phyloP scores from a whole-genome alignment of 768 basidiomycete species.

The Boletus insuetus region DNA sequence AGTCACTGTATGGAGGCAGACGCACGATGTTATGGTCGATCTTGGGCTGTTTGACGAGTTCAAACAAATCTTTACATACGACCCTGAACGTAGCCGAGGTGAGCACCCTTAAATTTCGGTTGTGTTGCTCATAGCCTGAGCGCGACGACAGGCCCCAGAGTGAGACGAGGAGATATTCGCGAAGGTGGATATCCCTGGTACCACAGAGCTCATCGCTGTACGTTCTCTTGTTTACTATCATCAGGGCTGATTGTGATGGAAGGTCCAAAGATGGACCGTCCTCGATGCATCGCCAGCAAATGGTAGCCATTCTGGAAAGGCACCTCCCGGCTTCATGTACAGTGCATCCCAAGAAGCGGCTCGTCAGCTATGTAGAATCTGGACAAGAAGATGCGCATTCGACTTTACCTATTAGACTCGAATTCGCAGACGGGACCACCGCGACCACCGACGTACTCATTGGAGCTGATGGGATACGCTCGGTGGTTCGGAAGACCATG shows the following conservation, averaged over 20 bases:
- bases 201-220: constrained; percentile 23
- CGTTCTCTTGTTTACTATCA: not conserved
- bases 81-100: constrained; percentile 16
- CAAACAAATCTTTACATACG: constrained; percentile 9
- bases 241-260: not conserved
- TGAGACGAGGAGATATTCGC: constrained; percentile 29
- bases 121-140: not conserved
- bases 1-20: constrained; percentile 45
- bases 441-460: constrained; percentile 41
- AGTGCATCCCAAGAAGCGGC: constrained; percentile 18
- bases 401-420: constrained; percentile 9
- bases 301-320: constrained; percentile 18
- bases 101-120: not conserved
- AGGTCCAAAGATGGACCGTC: constrained; percentile 3
- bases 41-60: constrained; percentile 42
- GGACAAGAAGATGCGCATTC: constrained; percentile 25
- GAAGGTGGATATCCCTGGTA: constrained; percentile 33
- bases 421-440: constrained; percentile 13
- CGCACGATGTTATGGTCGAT: constrained; percentile 42
- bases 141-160: not conserved
- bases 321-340: constrained; percentile 19
- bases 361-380: constrained; percentile 11
- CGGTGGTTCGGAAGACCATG: constrained; percentile 24
- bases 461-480: constrained; percentile 45
- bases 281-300: constrained; percentile 22